phyloP scores from a whole-genome alignment of 768 basidiomycete genomes.

The Paxillus ammoniavirescens region DNA sequence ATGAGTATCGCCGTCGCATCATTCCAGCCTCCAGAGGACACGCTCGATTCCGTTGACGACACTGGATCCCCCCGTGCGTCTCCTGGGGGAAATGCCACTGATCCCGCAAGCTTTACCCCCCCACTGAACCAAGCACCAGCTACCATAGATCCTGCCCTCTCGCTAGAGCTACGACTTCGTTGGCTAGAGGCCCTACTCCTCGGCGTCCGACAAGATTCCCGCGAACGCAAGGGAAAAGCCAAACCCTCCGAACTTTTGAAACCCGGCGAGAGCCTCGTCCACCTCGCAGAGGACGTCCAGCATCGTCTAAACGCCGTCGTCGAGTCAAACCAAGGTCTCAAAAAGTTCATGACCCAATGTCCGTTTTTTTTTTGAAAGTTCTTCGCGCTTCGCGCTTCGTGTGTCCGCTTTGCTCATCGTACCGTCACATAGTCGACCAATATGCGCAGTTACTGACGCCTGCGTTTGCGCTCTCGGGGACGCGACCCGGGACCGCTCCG shows the following conservation, averaged over 20 bases:
- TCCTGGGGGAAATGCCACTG: conserved; percentile 1
- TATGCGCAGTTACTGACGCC: conserved; percentile 74
- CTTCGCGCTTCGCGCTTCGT: too few species aligned
- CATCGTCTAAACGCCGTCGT: conserved; percentile 54
- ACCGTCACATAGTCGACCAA: conserved; percentile 56
- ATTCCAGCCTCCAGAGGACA: conserved; percentile 14
- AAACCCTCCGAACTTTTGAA: conserved; percentile 39
- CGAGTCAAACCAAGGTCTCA: conserved; percentile 67
- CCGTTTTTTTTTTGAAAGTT: too few species aligned
- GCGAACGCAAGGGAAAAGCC: conserved; percentile 39
- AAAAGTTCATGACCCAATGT: conserved; percentile 77
- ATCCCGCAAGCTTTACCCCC: conserved; percentile 1
- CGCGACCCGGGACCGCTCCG: conserved; percentile 46
- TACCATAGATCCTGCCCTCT: conserved; percentile 60
- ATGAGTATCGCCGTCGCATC: conserved; percentile 16
- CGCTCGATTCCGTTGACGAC: conserved; percentile 21
- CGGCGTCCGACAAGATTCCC: conserved; percentile 54
- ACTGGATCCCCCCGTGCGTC: conserved; percentile 16
- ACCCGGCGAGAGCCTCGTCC: conserved; percentile 54
- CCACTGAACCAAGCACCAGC: conserved; percentile 4
- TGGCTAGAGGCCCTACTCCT: conserved; percentile 79
- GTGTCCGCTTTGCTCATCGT: too few species aligned
- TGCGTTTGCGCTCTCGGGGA: conserved; percentile 70
- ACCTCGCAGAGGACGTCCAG: conserved; percentile 62
- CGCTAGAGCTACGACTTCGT: conserved; percentile 71